phyloP scores from a whole-genome alignment of 768 basidiomycete genomes.

The Rhizopogon vulgaris region DNA sequence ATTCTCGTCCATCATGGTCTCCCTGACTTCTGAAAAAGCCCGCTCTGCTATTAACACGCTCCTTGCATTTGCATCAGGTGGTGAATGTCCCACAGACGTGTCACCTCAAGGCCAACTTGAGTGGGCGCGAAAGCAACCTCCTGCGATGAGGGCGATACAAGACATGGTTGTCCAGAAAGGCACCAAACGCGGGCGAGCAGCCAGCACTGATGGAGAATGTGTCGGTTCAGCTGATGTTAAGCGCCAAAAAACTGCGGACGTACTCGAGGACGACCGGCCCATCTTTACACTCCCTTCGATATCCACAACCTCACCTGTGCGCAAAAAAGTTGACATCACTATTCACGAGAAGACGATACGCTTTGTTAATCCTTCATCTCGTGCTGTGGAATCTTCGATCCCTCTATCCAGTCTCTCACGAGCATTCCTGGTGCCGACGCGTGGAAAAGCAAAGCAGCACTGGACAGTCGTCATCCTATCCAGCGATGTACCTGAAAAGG shows the following conservation, averaged over 20 bases:
- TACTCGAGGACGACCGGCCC: constrained; percentile 33
- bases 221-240: constrained; percentile 3
- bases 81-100: constrained; percentile 15
- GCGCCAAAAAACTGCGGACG: constrained; percentile 13
- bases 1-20: constrained; percentile 4
- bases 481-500: constrained; percentile 45
- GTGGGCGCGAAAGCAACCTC: constrained; percentile 20
- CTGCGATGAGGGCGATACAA: constrained; percentile 16
- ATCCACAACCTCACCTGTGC: constrained; percentile 66
- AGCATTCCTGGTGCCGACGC: constrained; percentile 68
- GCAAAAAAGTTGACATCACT: constrained; percentile 69
- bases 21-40: constrained; percentile 5
- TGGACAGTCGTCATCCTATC: constrained; percentile 67
- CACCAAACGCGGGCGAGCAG: constrained; percentile 21
- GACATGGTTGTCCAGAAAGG: constrained; percentile 5
- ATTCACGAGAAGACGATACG: constrained; percentile 45
- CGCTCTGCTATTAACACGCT: constrained; percentile 16
- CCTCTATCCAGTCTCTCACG: constrained; percentile 47
- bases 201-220: constrained; percentile 6
- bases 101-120: constrained; percentile 8
- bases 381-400: constrained; percentile 42
- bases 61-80: constrained; percentile 25
- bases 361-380: constrained; percentile 46
- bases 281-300: constrained; percentile 57
- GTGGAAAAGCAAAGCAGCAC: constrained; percentile 65